phyloP scores from a whole-genome alignment of 106 monocot species.

The Dactylorhiza incarnata region DNA sequence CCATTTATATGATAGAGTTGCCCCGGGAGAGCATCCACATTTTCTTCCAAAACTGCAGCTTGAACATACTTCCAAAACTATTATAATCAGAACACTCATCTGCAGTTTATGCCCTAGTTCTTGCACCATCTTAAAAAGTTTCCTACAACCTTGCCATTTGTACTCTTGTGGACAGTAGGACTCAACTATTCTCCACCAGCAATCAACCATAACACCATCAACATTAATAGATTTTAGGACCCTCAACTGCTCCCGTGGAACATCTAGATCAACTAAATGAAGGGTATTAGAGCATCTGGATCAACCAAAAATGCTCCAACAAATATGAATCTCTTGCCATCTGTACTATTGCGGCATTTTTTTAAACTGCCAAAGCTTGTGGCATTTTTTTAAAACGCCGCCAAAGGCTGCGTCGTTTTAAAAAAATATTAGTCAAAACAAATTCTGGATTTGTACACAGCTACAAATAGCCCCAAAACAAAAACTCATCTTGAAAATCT shows the following conservation, averaged over 20 bases:
- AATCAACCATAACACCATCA: no score
- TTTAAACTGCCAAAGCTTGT: no score
- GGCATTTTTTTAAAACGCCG: no score
- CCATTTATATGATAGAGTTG: conserved; percentile 85
- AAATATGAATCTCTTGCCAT: no score
- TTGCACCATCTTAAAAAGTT: conserved; percentile 62
- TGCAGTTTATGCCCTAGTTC: conserved; percentile 81
- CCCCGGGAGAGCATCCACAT: conserved; percentile 63
- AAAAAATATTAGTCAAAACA: no score
- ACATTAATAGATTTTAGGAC: no score
- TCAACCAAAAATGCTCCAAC: no score
- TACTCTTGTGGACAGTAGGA: conserved; percentile 56
- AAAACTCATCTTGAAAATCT: conserved; percentile 29
- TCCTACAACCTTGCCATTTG: conserved; percentile 77
- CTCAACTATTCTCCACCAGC: conserved; percentile 98
- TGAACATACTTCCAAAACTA: conserved; percentile 84
- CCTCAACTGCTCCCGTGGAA: no score
- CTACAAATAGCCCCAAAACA: conserved; percentile 59
- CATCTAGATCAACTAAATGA: no score
- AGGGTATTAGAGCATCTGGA: no score
- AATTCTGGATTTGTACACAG: conserved; percentile 98
- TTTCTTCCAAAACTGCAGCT: conserved; percentile 55
- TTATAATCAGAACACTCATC: conserved; percentile 35
- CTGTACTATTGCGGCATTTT: no score
- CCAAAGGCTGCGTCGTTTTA: no score